Conservation (phyloP, 2,329 filamentous ascomycete genomes). For the Aspergillus ochraceoroseus region DNA sequence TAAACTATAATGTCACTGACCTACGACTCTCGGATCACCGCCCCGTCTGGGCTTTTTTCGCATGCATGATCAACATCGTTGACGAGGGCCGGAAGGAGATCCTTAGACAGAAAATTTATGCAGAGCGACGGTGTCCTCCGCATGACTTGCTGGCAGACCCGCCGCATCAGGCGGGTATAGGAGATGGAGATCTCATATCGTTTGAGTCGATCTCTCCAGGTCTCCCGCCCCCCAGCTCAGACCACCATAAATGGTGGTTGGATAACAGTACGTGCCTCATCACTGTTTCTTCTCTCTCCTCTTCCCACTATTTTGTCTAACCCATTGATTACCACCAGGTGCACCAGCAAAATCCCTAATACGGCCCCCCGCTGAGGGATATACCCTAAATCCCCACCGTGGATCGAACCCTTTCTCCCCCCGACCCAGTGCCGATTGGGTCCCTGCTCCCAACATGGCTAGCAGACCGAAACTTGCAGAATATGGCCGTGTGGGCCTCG, state of each 20-base stretch:
- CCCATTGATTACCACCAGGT: slow-evolving; percentile 38
- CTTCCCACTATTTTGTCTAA: slow-evolving; percentile 14
- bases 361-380: slow-evolving; percentile 58
- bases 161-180: slow-evolving; percentile 24
- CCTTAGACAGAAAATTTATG: slow-evolving; percentile 71
- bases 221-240: slow-evolving; percentile 59
- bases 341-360: slow-evolving; percentile 70
- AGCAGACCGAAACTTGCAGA: slow-evolving; percentile 15
- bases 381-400: slow-evolving; percentile 66
- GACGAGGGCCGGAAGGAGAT: slow-evolving; percentile 68
- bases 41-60: slow-evolving; percentile 88
- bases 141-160: slow-evolving; percentile 40
- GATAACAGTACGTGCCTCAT: slow-evolving; percentile 48
- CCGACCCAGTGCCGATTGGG: slow-evolving; percentile 78
- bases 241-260: slow-evolving; percentile 61
- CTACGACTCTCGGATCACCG: slow-evolving; percentile 90
- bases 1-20: slow-evolving; percentile 75
- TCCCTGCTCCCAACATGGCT: slow-evolving; percentile 37
- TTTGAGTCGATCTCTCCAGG: slow-evolving; percentile 81
- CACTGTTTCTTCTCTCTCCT: neutral
- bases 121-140: slow-evolving; percentile 60
- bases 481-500: slow-evolving; percentile 4
- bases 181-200: slow-evolving; percentile 72
- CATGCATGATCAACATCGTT: slow-evolving; percentile 74
- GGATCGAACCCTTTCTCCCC: slow-evolving; percentile 75